Percentiles rank a stretch among this genome's conserved stretches.
Evolutionary conservation across 2,329 filamentous ascomycete species (phyloP).

Genomic region (Bertia moriformis): DNA sequence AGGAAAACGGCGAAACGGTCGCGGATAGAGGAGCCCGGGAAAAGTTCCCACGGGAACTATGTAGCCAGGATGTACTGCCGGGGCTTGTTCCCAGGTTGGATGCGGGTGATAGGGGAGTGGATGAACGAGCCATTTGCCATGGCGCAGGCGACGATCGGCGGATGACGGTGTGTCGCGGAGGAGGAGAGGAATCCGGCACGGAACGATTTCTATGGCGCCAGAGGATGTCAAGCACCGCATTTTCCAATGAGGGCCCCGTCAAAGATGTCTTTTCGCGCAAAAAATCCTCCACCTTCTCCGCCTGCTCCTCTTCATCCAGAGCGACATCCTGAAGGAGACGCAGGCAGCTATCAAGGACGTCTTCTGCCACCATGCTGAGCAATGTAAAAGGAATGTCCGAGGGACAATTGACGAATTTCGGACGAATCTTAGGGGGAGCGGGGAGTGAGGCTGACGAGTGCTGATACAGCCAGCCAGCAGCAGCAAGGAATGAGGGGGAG

Average conservation of each 20-base stretch:
- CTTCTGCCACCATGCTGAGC: conserved; percentile 42
- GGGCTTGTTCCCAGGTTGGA: conserved; percentile 13
- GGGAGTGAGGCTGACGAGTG: too few relatives aligned
- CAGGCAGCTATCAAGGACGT: conserved; percentile 46
- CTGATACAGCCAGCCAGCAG: too few relatives aligned
- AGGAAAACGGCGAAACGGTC: conserved; percentile 50
- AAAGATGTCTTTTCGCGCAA: conserved; percentile 41
- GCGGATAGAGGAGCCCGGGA: conserved; percentile 34
- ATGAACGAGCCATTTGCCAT: conserved; percentile 48
- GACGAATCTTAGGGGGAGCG: too few relatives aligned
- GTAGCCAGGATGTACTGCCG: conserved; percentile 7
- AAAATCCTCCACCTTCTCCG: conserved; percentile 47
- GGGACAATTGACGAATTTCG: too few relatives aligned
- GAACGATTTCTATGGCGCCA: conserved; percentile 37
- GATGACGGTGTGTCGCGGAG: conserved; percentile 45
- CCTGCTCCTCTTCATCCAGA: conserved; percentile 43
- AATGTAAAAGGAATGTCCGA: too few relatives aligned
- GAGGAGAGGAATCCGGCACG: conserved; percentile 37
- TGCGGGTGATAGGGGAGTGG: conserved; percentile 27
- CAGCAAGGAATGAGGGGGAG: too few relatives aligned
- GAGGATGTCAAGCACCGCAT: conserved; percentile 48
- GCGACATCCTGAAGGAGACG: conserved; percentile 33
- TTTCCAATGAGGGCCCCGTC: conserved; percentile 46
- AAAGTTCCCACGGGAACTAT: conserved; percentile 22
- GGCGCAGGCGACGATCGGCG: conserved; percentile 53